Conservation (phyloP, 345 rosid genomes). For the Xanthoceras sorbifolium region DNA sequence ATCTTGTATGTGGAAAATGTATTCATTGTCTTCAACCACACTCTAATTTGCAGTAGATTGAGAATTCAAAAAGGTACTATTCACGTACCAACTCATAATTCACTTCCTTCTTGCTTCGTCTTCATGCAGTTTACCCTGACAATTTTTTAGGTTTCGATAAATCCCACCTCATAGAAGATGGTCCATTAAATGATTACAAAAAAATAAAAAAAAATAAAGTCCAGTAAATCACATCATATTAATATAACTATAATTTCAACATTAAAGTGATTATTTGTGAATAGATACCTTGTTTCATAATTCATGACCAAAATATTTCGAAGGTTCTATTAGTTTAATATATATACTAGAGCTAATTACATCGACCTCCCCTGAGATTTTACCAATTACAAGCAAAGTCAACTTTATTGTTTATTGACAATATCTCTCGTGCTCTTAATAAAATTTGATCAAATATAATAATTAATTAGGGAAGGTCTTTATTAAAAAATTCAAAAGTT, state of each 20-base stretch:
- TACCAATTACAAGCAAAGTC: no score
- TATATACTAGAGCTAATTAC: no score
- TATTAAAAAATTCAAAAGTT: no score
- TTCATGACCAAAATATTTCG: not conserved
- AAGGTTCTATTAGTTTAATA: not conserved
- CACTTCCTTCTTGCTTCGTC: not conserved
- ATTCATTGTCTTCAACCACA: not conserved
- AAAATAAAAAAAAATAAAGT: not conserved
- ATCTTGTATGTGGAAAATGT: not conserved
- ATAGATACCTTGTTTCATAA: no score
- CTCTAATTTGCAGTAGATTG: constrained; percentile 2
- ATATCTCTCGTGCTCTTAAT: no score
- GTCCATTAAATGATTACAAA: not conserved
- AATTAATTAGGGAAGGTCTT: no score
- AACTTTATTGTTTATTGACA: no score
- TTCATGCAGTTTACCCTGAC: constrained; percentile 7
- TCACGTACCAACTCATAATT: not conserved
- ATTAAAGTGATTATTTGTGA: not conserved
- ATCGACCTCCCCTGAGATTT: no score
- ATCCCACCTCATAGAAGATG: not conserved
- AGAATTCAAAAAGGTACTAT: constrained; percentile 7
- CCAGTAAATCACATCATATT: not conserved
- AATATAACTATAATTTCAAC: not conserved
- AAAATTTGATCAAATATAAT: no score
- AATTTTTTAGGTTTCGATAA: not conserved